Base-by-base conservation (phyloP, 306 rosid species). In the Luffa aegyptiaca region DNA sequence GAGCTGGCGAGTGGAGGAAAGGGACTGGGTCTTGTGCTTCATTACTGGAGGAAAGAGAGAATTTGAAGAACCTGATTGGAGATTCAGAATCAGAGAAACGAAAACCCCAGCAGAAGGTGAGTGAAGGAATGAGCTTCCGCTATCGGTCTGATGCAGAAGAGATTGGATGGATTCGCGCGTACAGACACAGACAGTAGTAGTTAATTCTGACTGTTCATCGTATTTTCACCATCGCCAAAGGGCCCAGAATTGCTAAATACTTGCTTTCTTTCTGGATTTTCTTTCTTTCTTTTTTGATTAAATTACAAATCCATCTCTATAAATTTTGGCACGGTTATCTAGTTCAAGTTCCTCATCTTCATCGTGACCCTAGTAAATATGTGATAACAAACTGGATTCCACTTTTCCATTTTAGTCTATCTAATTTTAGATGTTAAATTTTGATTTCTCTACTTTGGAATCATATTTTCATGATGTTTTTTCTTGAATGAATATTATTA, bases 1-100 rank as follows among this genome's bases (percentile, higher is more conserved):
- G 18, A 89, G 64, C 8, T 63, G 51, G 75, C 82, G 73, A 42
- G 80, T 44, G n/a, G 79, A 57, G 82, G 79, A 72, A 41, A 44
- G 66, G 75, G 71, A 70, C 57, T 81, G 82, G 74, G 57, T 65
- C 85, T 59, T 84, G 83, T 55, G 81, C 90, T 83, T 89, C 92
- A 85, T 89, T 45, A 73, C 61, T 16, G 1, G 13, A 72, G 5
- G 6, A 46, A 26, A 13, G 42, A 16, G 9, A 8, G 41, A 48
- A 72, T 72, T 59, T 1, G 3, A 7, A 6, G 14, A 5, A 41
- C 0, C 26, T 8, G 62, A 35, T 6, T 33, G 62, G 35, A 74
- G 63, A 51, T 74, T 51, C 63, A 41, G 63, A 51, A 51, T 74
- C 78, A 41, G 48, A 37, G 56, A 9, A 11, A n/a, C 21, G 21